These are phyloP conservation scores for Clarireedia paspali DNA, from an alignment of 2,329 filamentous ascomycete genomes.

Conservation along the genomic window DNA sequence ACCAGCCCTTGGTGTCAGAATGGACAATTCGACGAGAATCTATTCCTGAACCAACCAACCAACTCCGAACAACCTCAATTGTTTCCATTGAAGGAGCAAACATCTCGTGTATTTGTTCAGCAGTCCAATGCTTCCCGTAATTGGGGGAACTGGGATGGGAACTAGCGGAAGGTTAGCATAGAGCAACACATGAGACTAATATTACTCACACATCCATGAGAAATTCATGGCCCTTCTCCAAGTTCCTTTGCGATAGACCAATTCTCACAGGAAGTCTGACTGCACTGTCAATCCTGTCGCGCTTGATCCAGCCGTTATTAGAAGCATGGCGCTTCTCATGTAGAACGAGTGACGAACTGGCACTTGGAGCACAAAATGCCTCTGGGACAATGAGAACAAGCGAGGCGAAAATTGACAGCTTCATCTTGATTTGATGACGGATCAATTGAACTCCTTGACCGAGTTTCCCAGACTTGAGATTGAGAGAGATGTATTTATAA, in stretches of 20 bases:
- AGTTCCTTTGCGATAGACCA: conserved; percentile 36
- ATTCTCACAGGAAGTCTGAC: conserved; percentile 35
- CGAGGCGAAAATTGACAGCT: not conserved
- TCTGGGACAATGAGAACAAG: not conserved
- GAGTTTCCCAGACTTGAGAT: not conserved
- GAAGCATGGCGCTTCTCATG: conserved; percentile 16
- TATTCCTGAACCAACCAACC: conserved; percentile 31
- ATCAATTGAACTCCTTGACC: not conserved
- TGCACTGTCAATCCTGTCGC: conserved; percentile 9
- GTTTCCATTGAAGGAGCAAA: conserved; percentile 29
- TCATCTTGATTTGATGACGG: conserved; percentile 3
- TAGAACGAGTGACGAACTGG: not conserved
- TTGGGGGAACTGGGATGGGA: conserved; percentile 25
- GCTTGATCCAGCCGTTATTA: conserved; percentile 14
- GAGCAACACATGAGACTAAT: not conserved
- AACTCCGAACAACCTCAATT: conserved; percentile 28
- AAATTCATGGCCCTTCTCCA: conserved; percentile 35
- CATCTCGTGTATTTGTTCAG: conserved; percentile 27
- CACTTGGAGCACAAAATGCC: not conserved
- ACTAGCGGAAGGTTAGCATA: conserved; percentile 10
- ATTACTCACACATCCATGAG: conserved; percentile 32
- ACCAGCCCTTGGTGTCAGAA: conserved; percentile 29
- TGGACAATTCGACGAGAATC: conserved; percentile 27
- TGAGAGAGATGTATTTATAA: not conserved
- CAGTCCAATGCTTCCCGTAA: conserved; percentile 32